Evolutionary conservation across 495 filamentous ascomycete species (phyloP), one percentile per base, ranked within the genome.

Genomic region (Paragyromitra xinjiangensis): DNA sequence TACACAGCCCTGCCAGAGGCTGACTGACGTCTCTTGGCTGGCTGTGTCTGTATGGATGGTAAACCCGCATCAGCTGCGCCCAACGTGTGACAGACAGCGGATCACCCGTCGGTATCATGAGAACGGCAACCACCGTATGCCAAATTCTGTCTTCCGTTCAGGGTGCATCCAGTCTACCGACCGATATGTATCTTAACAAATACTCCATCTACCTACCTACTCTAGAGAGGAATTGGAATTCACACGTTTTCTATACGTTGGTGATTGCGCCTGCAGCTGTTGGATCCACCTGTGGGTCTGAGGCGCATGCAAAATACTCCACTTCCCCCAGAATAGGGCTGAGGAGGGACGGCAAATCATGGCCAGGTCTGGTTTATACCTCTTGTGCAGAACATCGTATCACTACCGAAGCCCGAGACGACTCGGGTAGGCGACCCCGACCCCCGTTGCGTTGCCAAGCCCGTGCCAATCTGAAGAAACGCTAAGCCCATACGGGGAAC

Each of bases 221-320:
- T n/a, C 7, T 7, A n/a, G 48, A 53, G 50, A 53, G 16, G 0
- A 22, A 53, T n/a, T 37, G 29, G 3, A 34, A 48, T n/a, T 48
- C 6, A 16, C 6, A 48, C 19, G 19, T 34, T 22, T 19, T 26
- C n/a, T 6, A 22, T 24, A 16, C 50, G 65, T 56, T 68, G 65
- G 65, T 68, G 65, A 68, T 55, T 68, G 29, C 48, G 26, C 26
- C 34, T 55, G 64, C 64, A 67, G 64, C 44, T 67, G 64, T 67
- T 67, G 64, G 64, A 51, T 29, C 42, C 63, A 22, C 63, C 50
- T 22, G n/a, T 4, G 63, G 59, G 59, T 12, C 22, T 16, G 34
- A 8, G 62, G 29, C 44, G 42, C 63, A 66, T 24, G 64, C n/a
- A 29, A 19, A 45, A 24, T 14, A 7, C 6, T 42, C 16, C 64